phyloP scores from a whole-genome alignment of 805 yeast species.

The Candida koratica region DNA sequence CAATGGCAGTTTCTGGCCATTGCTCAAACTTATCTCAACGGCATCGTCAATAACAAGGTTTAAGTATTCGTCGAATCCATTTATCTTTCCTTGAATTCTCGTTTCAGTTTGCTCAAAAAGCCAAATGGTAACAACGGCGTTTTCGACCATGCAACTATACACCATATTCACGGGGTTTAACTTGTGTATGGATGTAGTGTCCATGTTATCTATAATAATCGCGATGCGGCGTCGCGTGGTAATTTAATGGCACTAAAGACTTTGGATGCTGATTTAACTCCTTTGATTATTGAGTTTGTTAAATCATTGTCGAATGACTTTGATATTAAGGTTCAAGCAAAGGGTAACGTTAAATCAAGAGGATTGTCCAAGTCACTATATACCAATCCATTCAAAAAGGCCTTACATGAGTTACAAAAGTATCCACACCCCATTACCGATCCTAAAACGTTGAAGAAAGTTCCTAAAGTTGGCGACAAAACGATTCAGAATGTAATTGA shows the following conservation, averaged over 20 bases:
- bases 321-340: neutral
- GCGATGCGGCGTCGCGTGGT: slow-evolving; percentile 5
- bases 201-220: slow-evolving; percentile 4
- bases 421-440: slow-evolving; percentile 44
- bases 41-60: slow-evolving; percentile 64
- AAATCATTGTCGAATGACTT: neutral
- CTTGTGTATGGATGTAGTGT: slow-evolving; percentile 28
- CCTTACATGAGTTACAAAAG: slow-evolving; percentile 12
- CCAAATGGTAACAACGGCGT: slow-evolving; percentile 79
- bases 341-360: neutral
- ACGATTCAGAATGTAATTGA: slow-evolving; percentile 50
- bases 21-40: slow-evolving; percentile 54
- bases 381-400: slow-evolving; percentile 6
- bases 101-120: slow-evolving; percentile 76
- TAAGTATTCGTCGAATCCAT: slow-evolving; percentile 98
- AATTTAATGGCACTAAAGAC: neutral
- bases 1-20: slow-evolving; percentile 49
- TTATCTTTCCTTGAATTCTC: slow-evolving; percentile 75
- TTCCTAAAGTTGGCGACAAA: slow-evolving; percentile 71
- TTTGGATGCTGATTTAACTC: neutral
- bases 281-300: neutral
- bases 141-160: slow-evolving; percentile 82
- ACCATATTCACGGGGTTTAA: slow-evolving; percentile 91
- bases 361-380: neutral
- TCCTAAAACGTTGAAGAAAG: slow-evolving; percentile 54